Base-by-base conservation (phyloP, 441 rosid genomes). In the Corymbia citriodora region DNA sequence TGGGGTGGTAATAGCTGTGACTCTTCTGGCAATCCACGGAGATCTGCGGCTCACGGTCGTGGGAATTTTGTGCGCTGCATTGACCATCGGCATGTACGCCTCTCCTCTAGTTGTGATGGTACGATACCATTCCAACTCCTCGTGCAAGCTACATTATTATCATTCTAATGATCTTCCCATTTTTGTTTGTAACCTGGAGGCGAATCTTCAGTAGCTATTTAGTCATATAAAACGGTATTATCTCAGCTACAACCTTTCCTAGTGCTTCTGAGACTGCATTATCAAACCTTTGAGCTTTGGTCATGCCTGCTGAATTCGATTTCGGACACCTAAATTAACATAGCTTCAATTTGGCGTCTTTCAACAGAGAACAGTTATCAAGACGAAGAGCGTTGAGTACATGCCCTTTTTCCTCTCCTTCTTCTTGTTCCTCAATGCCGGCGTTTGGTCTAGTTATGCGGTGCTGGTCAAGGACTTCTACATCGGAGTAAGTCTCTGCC, bases 371-470 rank as follows among this genome's bases (percentile, higher is more conserved):
- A 95, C 95, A 29, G 98, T 97, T 61, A 92, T 97, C 87, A 93
- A 88, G 3, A 96, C 95, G 1, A 94, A 92, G 91, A 96, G 99
- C 81, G 99, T 96, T 68, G 95, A 93, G 88, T 96, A 93, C 94
- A 96, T 97, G 98, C 99, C 99, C 25, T 96, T 97, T 82, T 90
- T 94, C 87, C 94, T 97, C 65, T 96, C 99, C 25, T 95, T 96
- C 74, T 95, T 92, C 92, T 90, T 96, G n/a, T 96, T 96, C 93
- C 90, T 96, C 91, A 97, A 96, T 88, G 97, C 96, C 33, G 96
- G 93, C 29, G 90, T 93, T 54, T 97, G 98, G 98, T 92, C 93
- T 4, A 88, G 93, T 70, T 97, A 96, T 82, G 98, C 98, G 57
- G 55, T 92, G 88, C 97, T 97, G 87, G 95, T 94, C 15, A 83